Evolutionary conservation across 768 basidiomycete genomes (phyloP).

Genomic region (Rickenella mellea): DNA sequence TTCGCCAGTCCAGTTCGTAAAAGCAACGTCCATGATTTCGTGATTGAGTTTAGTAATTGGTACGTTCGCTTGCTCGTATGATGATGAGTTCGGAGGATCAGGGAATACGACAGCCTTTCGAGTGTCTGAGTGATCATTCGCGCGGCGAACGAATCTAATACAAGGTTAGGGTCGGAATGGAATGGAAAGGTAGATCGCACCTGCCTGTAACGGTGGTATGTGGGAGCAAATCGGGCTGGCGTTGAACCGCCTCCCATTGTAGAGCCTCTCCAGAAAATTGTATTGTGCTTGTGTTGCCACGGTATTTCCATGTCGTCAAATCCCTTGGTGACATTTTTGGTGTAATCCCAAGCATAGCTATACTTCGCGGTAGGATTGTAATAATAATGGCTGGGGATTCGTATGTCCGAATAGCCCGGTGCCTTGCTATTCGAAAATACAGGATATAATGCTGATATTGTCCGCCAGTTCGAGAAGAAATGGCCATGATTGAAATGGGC

Average conservation of each 20-base stretch:
- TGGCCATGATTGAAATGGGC: constrained; percentile 85
- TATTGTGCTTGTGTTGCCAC: constrained; percentile 81
- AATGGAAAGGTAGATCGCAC: constrained; percentile 31
- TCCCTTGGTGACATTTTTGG: constrained; percentile 60
- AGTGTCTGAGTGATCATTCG: constrained; percentile 41
- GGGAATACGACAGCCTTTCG: constrained; percentile 63
- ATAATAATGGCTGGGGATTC: constrained; percentile 96
- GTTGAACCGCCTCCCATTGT: constrained; percentile 91
- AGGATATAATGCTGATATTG: constrained; percentile 81
- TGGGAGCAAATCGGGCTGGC: constrained; percentile 70
- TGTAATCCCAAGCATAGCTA: constrained; percentile 85
- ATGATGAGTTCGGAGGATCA: constrained; percentile 47
- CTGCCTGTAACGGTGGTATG: constrained; percentile 86
- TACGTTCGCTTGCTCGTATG: constrained; percentile 53
- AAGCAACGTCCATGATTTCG: constrained; percentile 82
- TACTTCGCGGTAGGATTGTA: constrained; percentile 73
- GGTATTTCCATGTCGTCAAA: constrained; percentile 78
- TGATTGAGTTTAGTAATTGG: constrained; percentile 54
- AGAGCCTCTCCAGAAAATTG: constrained; percentile 91
- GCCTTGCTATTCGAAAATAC: constrained; percentile 89
- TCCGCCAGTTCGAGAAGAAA: constrained; percentile 96
- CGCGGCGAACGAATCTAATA: constrained; percentile 63
- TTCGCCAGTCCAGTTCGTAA: constrained; percentile 67
- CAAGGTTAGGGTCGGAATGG: not conserved
- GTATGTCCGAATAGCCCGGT: constrained; percentile 78